Percentiles rank a stretch among this genome's conserved stretches.
phyloP scores from a whole-genome alignment of 1,139 yeast species.

The Sugiyamaella castrensis region DNA sequence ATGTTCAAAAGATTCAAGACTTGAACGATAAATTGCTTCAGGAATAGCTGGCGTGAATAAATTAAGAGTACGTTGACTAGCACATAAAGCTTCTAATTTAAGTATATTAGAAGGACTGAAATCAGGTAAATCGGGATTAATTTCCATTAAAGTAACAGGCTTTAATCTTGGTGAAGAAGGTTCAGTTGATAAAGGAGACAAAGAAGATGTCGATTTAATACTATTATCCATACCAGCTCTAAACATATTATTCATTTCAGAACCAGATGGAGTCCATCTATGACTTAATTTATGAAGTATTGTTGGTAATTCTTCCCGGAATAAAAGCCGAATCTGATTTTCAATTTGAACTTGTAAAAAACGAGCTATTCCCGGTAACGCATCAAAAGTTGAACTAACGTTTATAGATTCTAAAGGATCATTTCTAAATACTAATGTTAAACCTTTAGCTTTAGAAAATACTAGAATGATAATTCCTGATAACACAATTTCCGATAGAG shows the following conservation, averaged over 20 bases:
- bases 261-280: constrained; percentile 57
- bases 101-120: constrained; percentile 68
- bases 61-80: constrained; percentile 76
- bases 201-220: too few species aligned
- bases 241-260: constrained; percentile 9
- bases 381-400: constrained; percentile 81
- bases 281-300: constrained; percentile 73
- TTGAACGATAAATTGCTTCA: constrained; percentile 55
- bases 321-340: constrained; percentile 70
- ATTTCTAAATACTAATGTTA: constrained; percentile 81
- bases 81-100: constrained; percentile 65
- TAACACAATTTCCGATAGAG: constrained; percentile 66
- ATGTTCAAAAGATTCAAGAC: constrained; percentile 29
- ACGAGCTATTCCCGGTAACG: constrained; percentile 76
- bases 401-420: constrained; percentile 83
- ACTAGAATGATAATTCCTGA: constrained; percentile 84
- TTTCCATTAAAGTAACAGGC: constrained; percentile 45
- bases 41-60: constrained; percentile 58
- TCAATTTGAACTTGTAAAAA: constrained; percentile 82
- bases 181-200: constrained; percentile 16
- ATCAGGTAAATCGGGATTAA: constrained; percentile 55
- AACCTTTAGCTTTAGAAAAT: constrained; percentile 75
- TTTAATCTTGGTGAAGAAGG: constrained; percentile 25
- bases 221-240: not conserved
- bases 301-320: constrained; percentile 81